phyloP scores from a whole-genome alignment of 805 yeast species.

The Suhomyces tanzawaensis region DNA sequence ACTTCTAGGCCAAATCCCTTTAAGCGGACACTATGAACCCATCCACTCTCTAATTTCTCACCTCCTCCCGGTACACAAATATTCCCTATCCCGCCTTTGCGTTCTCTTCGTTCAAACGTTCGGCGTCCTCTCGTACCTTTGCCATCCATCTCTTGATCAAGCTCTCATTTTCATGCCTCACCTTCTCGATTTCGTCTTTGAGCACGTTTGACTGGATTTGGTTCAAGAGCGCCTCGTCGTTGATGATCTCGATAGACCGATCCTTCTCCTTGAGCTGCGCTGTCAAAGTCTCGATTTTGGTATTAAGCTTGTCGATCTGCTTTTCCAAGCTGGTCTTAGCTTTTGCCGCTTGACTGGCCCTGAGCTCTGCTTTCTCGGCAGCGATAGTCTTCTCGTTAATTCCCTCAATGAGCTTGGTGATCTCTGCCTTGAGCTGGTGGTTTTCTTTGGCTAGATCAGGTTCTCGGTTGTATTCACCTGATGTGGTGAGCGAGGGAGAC shows the following conservation, averaged over 20 bases:
- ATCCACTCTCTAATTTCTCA: too few relatives aligned
- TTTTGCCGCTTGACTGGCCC: conserved; percentile 2
- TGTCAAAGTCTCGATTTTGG: conserved; percentile 21
- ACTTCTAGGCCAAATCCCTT: too few relatives aligned
- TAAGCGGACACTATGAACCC: too few relatives aligned
- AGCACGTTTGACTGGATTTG: conserved; percentile 58
- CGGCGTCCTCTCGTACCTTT: conserved; percentile 53
- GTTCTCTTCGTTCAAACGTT: conserved; percentile 51
- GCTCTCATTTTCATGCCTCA: conserved; percentile 48
- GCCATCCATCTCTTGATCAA: conserved; percentile 48
- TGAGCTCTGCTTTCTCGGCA: conserved; percentile 4
- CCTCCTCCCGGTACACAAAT: too few relatives aligned
- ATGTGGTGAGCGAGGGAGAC: conserved; percentile 1
- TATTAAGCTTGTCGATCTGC: conserved; percentile 15
- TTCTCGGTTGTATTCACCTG: background rate
- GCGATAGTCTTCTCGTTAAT: conserved; percentile 7
- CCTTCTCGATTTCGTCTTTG: conserved; percentile 31
- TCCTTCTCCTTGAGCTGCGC: conserved; percentile 46
- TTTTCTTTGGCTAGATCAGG: conserved; percentile 13
- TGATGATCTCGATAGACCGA: conserved; percentile 54
- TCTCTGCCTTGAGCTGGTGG: conserved; percentile 10
- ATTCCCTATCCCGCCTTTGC: conserved; percentile 1
- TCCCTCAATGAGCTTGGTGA: conserved; percentile 1
- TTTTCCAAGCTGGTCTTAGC: conserved; percentile 16
- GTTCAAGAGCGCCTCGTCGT: conserved; percentile 63